phyloP scores from a whole-genome alignment of 2,329 filamentous ascomycete genomes.

The Hypoxylon sp. region DNA sequence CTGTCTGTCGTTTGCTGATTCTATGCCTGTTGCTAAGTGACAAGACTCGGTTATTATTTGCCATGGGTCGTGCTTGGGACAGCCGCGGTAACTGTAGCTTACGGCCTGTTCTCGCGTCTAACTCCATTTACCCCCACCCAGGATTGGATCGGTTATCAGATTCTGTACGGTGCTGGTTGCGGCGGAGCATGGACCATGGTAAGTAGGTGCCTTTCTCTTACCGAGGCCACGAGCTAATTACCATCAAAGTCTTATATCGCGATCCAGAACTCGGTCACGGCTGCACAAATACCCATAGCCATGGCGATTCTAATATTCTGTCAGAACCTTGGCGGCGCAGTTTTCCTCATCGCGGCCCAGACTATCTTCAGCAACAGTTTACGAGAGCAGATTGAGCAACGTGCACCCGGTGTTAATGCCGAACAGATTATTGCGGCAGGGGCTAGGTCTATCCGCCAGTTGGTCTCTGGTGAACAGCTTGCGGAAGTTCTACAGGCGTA shows the following conservation, averaged over 20 bases:
- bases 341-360: slow-evolving; percentile 70
- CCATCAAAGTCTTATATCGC: slow-evolving; percentile 60
- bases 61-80: slow-evolving; percentile 4
- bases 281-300: slow-evolving; percentile 67
- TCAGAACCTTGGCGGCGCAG: slow-evolving; percentile 70
- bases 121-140: neutral
- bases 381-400: neutral
- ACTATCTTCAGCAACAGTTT: slow-evolving; percentile 62
- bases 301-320: slow-evolving; percentile 69
- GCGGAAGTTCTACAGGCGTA: slow-evolving; percentile 6
- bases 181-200: neutral
- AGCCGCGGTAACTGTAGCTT: neutral
- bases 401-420: neutral
- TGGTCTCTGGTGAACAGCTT: slow-evolving; percentile 3
- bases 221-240: slow-evolving; percentile 56
- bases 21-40: neutral
- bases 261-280: slow-evolving; percentile 66
- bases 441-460: neutral
- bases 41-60: slow-evolving; percentile 9
- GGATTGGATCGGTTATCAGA: slow-evolving; percentile 15
- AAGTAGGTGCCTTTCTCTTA: neutral
- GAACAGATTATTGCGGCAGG: slow-evolving; percentile 10
- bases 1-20: neutral
- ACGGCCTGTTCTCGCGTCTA: slow-evolving; percentile 5
- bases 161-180: slow-evolving; percentile 4